Evolutionary conservation across 805 yeast genomes (phyloP), one percentile per base, ranked within the genome.

Genomic region (Candida quercuum): DNA sequence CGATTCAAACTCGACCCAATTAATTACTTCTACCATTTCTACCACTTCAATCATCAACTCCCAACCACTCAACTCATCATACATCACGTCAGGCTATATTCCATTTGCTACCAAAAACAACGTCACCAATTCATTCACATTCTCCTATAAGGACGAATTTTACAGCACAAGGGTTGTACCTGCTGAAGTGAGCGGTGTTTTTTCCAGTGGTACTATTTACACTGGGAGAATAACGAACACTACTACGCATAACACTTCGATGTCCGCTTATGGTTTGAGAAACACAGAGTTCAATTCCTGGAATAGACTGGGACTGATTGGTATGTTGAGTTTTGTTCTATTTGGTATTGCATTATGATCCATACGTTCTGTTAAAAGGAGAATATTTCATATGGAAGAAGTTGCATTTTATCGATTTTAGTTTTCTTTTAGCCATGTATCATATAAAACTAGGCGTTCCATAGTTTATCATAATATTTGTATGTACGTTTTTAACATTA

Each of bases 71-170:
- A 32, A 30, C 6, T 39, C 51, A 2, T 49, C 48, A 17, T 45
- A 56, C n/a, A 63, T 75, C 10, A 24, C 38, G 26, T 64, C 74
- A 0, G 75, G 74, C 4, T 23, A 46, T 13, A 76, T 76, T 14
- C 81, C 82, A 15, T 75, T 68, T 48, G 81, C 81, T 1, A 57
- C 57, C 5, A 35, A 56, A 1, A 56, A 56, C 21, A 61, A 57
- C 36, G 29, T 53, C 8, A 54, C 63, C 0, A 43, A 38, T 1
- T 8, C 32, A 1, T 19, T 38, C 18, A 44, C 48, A 3, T 39
- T 53, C 20, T 26, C 33, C 14, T 32, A 22, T 15, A 21, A 28
- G 9, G 12, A 32, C 14, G 15, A 33, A 3, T 18, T 11, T 7
- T 2, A 18, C 2, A 23, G 17, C 6, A 7, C 33, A 4, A 17